Evolutionary conservation across 805 yeast genomes (phyloP).

Genomic region (Wickerhamomyces rabaulensis): DNA sequence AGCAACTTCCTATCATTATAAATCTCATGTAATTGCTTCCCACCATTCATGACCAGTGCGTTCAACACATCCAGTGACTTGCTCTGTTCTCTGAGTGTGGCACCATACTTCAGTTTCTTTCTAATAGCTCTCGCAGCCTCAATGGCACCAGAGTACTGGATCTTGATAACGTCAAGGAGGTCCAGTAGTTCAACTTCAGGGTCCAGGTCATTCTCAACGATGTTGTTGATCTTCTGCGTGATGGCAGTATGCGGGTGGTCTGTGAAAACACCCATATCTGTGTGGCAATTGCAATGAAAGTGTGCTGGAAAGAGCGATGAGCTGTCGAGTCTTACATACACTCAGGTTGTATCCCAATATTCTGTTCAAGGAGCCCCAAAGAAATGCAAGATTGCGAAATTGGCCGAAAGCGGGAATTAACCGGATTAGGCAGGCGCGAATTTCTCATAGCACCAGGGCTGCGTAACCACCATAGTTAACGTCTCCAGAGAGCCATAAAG

Average conservation of each 20-base stretch:
- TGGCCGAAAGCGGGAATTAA: background rate
- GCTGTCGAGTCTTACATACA: no score
- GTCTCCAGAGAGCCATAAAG: no score
- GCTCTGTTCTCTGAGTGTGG: constrained; percentile 46
- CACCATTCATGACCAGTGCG: constrained; percentile 53
- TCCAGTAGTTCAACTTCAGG: constrained; percentile 31
- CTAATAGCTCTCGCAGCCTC: constrained; percentile 93
- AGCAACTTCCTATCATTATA: constrained; percentile 66
- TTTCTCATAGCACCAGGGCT: no score
- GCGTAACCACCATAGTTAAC: no score
- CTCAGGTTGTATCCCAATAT: no score
- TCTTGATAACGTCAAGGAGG: constrained; percentile 28
- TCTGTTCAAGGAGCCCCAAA: no score
- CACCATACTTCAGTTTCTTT: constrained; percentile 86
- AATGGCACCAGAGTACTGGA: constrained; percentile 34
- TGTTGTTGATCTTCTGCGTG: constrained; percentile 55
- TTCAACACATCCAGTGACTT: constrained; percentile 63
- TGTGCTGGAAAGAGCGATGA: no score
- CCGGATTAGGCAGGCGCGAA: background rate
- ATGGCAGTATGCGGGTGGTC: constrained; percentile 69
- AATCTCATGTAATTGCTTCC: constrained; percentile 29
- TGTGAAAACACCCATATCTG: constrained; percentile 53
- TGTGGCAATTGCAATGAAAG: no score
- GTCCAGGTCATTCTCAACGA: constrained; percentile 29
- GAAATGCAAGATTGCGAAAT: no score